Evolutionary conservation across 1,284 basidiomycete species (phyloP).

Genomic region (Naganishia sp.): DNA sequence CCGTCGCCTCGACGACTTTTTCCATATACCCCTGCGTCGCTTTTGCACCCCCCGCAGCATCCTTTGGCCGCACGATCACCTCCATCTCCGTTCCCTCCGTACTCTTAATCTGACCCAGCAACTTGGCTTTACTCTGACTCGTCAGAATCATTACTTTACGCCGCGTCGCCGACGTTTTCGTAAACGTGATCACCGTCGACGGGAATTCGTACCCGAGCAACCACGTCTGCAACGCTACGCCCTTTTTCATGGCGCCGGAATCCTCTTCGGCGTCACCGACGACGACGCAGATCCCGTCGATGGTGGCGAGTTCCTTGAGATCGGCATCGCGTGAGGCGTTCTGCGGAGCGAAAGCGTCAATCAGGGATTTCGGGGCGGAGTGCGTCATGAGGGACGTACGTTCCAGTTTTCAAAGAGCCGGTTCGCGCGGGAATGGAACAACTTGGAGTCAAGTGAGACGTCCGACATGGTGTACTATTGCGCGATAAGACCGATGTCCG

Average conservation of each 20-base stretch:
- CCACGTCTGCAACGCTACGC: slow-evolving; percentile 85
- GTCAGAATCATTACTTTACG: slow-evolving; percentile 77
- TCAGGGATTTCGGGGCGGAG: background rate
- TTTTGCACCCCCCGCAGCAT: slow-evolving; percentile 37
- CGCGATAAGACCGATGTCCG: too few species aligned
- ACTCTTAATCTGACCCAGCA: slow-evolving; percentile 46
- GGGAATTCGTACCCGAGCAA: slow-evolving; percentile 96
- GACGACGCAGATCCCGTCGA: slow-evolving; percentile 71
- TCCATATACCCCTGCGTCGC: slow-evolving; percentile 21
- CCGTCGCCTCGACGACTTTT: background rate
- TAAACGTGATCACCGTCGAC: slow-evolving; percentile 82
- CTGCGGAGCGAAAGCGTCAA: slow-evolving; percentile 41
- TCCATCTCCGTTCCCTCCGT: slow-evolving; percentile 45
- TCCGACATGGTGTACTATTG: slow-evolving; percentile 50
- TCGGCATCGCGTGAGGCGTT: slow-evolving; percentile 70
- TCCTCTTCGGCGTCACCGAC: slow-evolving; percentile 82
- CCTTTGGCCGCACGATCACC: slow-evolving; percentile 44
- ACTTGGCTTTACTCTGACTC: slow-evolving; percentile 73
- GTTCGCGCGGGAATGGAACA: slow-evolving; percentile 68
- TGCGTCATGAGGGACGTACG: slow-evolving; percentile 56
- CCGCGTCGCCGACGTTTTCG: slow-evolving; percentile 57
- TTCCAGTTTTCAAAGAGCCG: slow-evolving; percentile 72
- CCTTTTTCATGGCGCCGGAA: slow-evolving; percentile 79
- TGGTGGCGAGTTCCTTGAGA: slow-evolving; percentile 51
- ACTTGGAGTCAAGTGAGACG: slow-evolving; percentile 57